Evolutionary conservation across 202 grass and related monocot species (phyloP).

Genomic region (Eragrostis tef): DNA sequence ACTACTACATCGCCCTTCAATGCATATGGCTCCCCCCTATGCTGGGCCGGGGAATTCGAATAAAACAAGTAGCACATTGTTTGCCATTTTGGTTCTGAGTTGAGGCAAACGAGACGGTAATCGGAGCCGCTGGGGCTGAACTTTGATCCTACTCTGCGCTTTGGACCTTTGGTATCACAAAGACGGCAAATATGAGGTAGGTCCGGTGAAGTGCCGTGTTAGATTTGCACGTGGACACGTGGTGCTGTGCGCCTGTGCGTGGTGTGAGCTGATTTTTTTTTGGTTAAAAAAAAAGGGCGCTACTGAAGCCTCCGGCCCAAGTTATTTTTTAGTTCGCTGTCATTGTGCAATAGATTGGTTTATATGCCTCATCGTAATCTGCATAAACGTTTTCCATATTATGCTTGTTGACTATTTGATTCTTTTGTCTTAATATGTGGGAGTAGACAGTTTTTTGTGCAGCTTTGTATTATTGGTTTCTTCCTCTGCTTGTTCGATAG

Average conservation of each 20-base stretch:
- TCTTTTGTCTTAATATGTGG: background rate
- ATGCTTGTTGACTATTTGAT: background rate
- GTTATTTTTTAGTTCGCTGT: background rate
- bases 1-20: background rate
- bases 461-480: background rate
- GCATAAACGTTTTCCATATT: background rate
- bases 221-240: constrained; percentile 24
- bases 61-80: background rate
- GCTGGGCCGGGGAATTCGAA: background rate
- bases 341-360: background rate
- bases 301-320: background rate
- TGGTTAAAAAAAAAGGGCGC: background rate
- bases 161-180: constrained; percentile 22
- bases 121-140: background rate
- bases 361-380: background rate
- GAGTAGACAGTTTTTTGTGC: background rate
- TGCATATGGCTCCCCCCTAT: background rate
- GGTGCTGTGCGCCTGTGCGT: constrained; percentile 2
- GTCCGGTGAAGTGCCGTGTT: constrained; percentile 35
- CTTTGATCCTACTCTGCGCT: background rate
- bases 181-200: constrained; percentile 20
- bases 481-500: background rate
- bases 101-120: background rate
- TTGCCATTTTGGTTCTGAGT: constrained; percentile 12
- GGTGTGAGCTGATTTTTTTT: background rate